A percentile compares a stretch with the other conserved stretches of the same genome.
Conservation (phyloP, 2,329 filamentous ascomycete genomes). For the Remersonia thermophila region DNA sequence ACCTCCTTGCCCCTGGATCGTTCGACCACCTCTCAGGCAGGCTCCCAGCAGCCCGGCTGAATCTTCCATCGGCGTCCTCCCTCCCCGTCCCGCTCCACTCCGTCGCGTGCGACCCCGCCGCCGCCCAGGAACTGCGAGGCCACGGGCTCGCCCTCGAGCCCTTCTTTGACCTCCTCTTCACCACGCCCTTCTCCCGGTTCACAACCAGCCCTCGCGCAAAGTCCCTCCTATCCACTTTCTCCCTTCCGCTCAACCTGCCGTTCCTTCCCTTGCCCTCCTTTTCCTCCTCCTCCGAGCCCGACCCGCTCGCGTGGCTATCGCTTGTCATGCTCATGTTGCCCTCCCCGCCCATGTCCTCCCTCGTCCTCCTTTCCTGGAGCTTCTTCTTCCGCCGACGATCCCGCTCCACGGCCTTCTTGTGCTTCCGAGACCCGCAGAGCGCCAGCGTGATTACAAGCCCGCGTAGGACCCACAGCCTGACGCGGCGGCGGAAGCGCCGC, state of each 20-base stretch:
- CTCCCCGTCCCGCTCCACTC: no score
- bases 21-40: no score
- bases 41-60: no score
- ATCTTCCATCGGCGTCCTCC: no score
- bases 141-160: no score
- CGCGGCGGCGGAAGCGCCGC: neutral
- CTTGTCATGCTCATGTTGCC: neutral
- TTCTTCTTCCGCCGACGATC: neutral
- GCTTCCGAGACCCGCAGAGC: conserved; percentile 2
- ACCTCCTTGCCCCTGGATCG: no score
- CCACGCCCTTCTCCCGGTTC: neutral
- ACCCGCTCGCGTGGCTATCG: neutral
- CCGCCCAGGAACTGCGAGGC: no score
- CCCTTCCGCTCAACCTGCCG: neutral
- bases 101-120: no score
- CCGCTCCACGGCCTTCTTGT: neutral
- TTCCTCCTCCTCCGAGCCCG: neutral
- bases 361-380: neutral
- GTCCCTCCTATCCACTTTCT: conserved; percentile 1
- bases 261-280: neutral
- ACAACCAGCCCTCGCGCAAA: neutral
- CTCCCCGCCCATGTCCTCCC: neutral
- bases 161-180: neutral
- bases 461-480: neutral
- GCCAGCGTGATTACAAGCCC: conserved; percentile 2